A percentile compares a stretch with the other conserved stretches of the same genome.
phyloP scores from a whole-genome alignment of 257 asterid genomes.

The Coffea eugenioides region DNA sequence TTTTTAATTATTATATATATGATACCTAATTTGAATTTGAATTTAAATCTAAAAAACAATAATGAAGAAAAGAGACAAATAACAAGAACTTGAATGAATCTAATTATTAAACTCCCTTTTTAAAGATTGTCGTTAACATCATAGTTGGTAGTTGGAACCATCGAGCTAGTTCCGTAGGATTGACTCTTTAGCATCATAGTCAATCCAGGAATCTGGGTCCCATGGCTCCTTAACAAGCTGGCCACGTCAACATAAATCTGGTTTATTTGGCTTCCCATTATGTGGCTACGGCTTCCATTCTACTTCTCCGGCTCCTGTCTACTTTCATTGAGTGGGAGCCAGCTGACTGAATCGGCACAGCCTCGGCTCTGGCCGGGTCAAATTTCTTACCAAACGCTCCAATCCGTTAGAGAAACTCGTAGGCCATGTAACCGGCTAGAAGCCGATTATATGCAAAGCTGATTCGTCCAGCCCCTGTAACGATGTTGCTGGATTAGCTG shows the following conservation, averaged over 20 bases:
- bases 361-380: slow-evolving; percentile 55
- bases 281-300: slow-evolving; percentile 10
- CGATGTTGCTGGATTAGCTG: slow-evolving; percentile 39
- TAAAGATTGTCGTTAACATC: no score
- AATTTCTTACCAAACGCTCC: slow-evolving; percentile 54
- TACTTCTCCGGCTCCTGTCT: neutral
- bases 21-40: no score
- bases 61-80: neutral
- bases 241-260: slow-evolving; percentile 63
- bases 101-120: neutral
- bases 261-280: neutral
- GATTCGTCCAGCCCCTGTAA: slow-evolving; percentile 19
- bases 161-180: slow-evolving; percentile 63
- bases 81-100: neutral
- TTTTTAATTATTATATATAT: no score
- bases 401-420: slow-evolving; percentile 50
- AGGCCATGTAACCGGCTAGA: slow-evolving; percentile 71
- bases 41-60: no score
- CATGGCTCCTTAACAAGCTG: slow-evolving; percentile 45
- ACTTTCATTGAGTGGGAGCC: neutral
- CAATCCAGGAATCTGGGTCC: slow-evolving; percentile 64
- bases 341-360: slow-evolving; percentile 20
- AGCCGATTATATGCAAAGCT: slow-evolving; percentile 41
- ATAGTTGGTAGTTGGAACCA: slow-evolving; percentile 60
- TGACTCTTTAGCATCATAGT: slow-evolving; percentile 21